These are phyloP conservation scores for Domatiomyces globalis DNA, from an alignment of 2,329 filamentous ascomycete species.

Conservation along the genomic window DNA sequence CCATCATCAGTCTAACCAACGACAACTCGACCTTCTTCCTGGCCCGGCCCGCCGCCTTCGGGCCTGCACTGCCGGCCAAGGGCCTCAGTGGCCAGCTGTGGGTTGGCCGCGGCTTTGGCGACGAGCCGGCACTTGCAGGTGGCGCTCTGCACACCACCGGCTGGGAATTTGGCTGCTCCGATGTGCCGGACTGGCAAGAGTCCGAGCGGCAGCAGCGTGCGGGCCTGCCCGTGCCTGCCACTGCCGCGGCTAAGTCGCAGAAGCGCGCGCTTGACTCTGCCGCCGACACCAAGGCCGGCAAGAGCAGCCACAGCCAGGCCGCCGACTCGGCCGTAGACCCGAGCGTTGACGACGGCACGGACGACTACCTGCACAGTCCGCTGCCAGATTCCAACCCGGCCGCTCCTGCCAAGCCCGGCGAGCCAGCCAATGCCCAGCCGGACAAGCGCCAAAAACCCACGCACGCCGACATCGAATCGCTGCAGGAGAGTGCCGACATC, in stretches of 20 bases:
- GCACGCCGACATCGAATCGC: conserved; percentile 83
- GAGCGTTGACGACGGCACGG: conserved; percentile 57
- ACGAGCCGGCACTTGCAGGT: conserved; percentile 53
- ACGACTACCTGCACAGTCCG: conserved; percentile 62
- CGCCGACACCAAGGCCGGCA: neutral
- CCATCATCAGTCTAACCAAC: conserved; percentile 88
- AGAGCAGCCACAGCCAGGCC: neutral
- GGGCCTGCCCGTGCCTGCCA: conserved; percentile 7
- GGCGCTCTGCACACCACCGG: conserved; percentile 42
- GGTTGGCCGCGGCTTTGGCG: conserved; percentile 83
- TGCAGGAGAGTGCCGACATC: conserved; percentile 87
- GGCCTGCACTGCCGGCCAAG: conserved; percentile 57
- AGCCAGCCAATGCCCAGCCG: conserved; percentile 21
- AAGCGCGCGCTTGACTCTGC: conserved; percentile 5
- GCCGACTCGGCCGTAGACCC: conserved; percentile 6
- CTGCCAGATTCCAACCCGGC: conserved; percentile 31
- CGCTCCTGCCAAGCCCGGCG: conserved; percentile 22
- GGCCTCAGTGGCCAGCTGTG: conserved; percentile 82
- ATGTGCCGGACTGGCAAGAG: conserved; percentile 77
- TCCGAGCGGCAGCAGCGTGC: conserved; percentile 34
- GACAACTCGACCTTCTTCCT: conserved; percentile 97
- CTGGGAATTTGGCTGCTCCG: conserved; percentile 86
- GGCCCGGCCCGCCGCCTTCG: conserved; percentile 84
- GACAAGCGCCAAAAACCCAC: conserved; percentile 23
- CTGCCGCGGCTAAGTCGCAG: conserved; percentile 1